These are phyloP conservation scores for Martiniozyma abietophila DNA, from an alignment of 805 yeast species.

Conservation along the genomic window DNA sequence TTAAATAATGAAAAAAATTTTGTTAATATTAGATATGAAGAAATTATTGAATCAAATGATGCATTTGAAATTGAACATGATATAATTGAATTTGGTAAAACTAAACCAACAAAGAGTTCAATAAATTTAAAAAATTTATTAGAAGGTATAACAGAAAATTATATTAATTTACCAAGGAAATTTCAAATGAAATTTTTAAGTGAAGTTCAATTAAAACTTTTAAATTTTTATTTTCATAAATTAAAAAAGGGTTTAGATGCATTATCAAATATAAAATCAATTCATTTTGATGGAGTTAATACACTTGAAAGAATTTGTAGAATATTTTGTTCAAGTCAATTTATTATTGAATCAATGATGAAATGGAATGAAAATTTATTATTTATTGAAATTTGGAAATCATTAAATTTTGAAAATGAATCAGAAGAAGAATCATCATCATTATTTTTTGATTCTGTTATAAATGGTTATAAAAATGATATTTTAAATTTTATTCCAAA, in stretches of 20 bases:
- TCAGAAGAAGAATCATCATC: conserved; percentile 12
- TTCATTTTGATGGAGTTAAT: conserved; percentile 15
- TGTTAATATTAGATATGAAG: conserved; percentile 43
- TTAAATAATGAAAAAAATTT: conserved; percentile 41
- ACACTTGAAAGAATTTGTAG: conserved; percentile 32
- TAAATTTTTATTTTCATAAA: conserved; percentile 41
- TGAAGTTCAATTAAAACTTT: conserved; percentile 46
- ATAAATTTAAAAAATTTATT: conserved; percentile 46
- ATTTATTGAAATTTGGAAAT: conserved; percentile 34
- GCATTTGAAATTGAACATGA: conserved; percentile 57
- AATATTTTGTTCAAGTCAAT: conserved; percentile 30
- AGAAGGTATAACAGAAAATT: conserved; percentile 47
- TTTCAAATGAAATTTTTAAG: conserved; percentile 48
- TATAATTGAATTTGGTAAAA: conserved; percentile 29
- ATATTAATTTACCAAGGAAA: conserved; percentile 40
- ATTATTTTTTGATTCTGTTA: conserved; percentile 37
- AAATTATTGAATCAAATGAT: conserved; percentile 36
- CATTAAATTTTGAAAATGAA: conserved; percentile 15
- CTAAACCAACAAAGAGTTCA: conserved; percentile 59
- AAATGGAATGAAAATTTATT: conserved; percentile 35
- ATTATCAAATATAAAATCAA: conserved; percentile 29
- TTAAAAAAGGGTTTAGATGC: conserved; percentile 34
- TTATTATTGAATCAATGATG: conserved; percentile 29
- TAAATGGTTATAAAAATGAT: conserved; percentile 27
- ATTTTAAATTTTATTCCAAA: conserved; percentile 23